A percentile compares a stretch with the other conserved stretches of the same genome.
Conservation (phyloP, 2,329 filamentous ascomycete genomes). For the Fusarium algeriense region DNA sequence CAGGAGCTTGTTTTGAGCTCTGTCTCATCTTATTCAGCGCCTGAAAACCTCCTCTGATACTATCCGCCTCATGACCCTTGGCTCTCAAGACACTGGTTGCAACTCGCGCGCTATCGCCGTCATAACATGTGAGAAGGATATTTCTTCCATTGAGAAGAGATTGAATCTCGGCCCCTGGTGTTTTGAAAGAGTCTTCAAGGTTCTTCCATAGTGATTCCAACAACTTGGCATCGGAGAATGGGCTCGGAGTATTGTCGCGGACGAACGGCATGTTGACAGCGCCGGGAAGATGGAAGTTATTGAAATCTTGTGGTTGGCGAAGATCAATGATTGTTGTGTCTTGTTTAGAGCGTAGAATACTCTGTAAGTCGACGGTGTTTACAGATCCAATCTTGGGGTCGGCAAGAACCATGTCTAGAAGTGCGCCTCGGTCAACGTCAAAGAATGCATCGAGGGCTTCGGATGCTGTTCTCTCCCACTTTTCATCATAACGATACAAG, state of each 20-base stretch:
- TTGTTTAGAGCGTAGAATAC: conserved; percentile 33
- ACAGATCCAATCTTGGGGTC: conserved; percentile 3
- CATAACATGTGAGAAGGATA: conserved; percentile 64
- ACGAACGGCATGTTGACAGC: conserved; percentile 61
- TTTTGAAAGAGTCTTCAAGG: conserved; percentile 58
- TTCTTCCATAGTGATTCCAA: conserved; percentile 61
- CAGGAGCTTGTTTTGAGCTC: neutral
- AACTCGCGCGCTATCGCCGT: conserved; percentile 66
- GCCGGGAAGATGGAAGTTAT: conserved; percentile 56
- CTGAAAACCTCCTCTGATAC: conserved; percentile 62
- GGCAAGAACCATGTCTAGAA: conserved; percentile 26
- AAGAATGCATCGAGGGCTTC: conserved; percentile 31
- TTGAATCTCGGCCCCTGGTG: conserved; percentile 36
- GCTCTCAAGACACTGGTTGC: conserved; percentile 66
- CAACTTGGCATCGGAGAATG: conserved; percentile 59
- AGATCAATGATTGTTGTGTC: conserved; percentile 59
- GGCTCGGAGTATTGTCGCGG: conserved; percentile 52
- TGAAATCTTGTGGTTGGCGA: conserved; percentile 57
- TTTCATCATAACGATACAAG: conserved; percentile 45
- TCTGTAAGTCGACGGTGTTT: conserved; percentile 5
- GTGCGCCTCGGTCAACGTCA: conserved; percentile 22
- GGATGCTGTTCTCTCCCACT: conserved; percentile 42
- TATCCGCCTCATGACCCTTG: conserved; percentile 61
- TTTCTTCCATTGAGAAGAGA: conserved; percentile 49
- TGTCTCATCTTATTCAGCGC: conserved; percentile 50